These are phyloP conservation scores for Cordyceps tenuipes DNA, from an alignment of 2,329 filamentous ascomycete genomes.

Conservation along the genomic window DNA sequence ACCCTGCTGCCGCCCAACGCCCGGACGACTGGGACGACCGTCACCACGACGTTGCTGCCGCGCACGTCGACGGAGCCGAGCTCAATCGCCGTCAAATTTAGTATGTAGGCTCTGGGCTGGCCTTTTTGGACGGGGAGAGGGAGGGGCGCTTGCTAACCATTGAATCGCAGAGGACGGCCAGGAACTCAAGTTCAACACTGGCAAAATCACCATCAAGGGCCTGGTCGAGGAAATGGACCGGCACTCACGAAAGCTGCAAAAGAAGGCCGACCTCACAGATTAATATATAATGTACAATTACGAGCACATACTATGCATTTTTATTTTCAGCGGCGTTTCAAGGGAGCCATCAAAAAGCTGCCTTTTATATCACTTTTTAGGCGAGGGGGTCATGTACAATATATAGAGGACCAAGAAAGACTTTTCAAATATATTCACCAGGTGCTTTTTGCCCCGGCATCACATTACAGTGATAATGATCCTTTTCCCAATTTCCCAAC, in stretches of 20 bases:
- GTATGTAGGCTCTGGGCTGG: constrained; percentile 40
- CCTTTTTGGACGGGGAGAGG: not conserved
- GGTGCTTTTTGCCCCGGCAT: not conserved
- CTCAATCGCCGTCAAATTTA: constrained; percentile 74
- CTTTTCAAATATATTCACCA: constrained; percentile 10
- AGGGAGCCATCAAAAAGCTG: not conserved
- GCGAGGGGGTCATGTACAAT: not conserved
- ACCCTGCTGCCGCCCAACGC: constrained; percentile 75
- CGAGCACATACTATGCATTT: constrained; percentile 23
- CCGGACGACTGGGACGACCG: constrained; percentile 62
- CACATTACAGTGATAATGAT: not conserved
- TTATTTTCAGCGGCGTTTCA: constrained; percentile 25
- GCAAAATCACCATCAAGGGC: constrained; percentile 75
- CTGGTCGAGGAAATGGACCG: constrained; percentile 83
- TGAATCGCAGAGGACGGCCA: constrained; percentile 72
- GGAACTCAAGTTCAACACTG: constrained; percentile 73
- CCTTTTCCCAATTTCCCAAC: not conserved
- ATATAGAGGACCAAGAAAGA: constrained; percentile 4
- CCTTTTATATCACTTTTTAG: not conserved
- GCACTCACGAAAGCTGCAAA: constrained; percentile 73
- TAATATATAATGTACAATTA: constrained; percentile 16
- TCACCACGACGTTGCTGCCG: constrained; percentile 69
- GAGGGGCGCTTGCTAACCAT: constrained; percentile 17
- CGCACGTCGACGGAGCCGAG: constrained; percentile 60
- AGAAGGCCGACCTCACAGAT: constrained; percentile 69